Base-by-base conservation (phyloP, 495 filamentous ascomycete species). In the Hypoxylon trugodes region DNA sequence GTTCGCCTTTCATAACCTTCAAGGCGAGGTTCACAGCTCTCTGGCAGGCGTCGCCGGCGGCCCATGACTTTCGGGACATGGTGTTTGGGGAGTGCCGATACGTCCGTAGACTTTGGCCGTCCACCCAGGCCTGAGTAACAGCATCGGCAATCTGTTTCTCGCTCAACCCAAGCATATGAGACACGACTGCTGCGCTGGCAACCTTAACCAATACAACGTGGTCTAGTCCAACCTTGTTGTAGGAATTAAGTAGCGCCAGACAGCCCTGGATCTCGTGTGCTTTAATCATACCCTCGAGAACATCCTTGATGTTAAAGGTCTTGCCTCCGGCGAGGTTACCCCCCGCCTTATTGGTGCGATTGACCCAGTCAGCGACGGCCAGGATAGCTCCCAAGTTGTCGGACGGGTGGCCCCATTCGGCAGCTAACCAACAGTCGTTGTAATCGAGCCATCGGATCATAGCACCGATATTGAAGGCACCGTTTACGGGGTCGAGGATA, bases 371-470 rank as follows among this genome's bases (percentile, higher is more conserved):
- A 22, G 95, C 93, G 33, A 97, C 93, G 32, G 95, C 91, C 28
- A 98, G 83, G 68, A 98, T 98, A 73, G 92, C 94, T 51, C 94
- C 94, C 52, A 98, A 79, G 81, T 98, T 98, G 81, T 98, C 94
- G 2, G 92, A 96, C 40, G 94, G 95, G 72, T 98, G 95, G 40
- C 95, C 95, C 95, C 95, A 98, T 80, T 98, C 95, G 52, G 95
- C 95, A 12, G 95, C 95, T 54, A 98, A 82, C 96, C 95, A 98
- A 85, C 95, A 98, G 84, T 98, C 95, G 74, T 98, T 98, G 86
- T 97, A 98, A 77, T 98, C 95, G 51, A 98, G 86, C 95, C 95
- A 98, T 66, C 95, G 85, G 78, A 98, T 97, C 87, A 95, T 96
- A 62, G 96, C 88, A 57, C 95, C 95, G 58, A 98, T 98, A 84